phyloP scores from a whole-genome alignment of 2,329 filamentous ascomycete genomes.

The Penicillium sp. region DNA sequence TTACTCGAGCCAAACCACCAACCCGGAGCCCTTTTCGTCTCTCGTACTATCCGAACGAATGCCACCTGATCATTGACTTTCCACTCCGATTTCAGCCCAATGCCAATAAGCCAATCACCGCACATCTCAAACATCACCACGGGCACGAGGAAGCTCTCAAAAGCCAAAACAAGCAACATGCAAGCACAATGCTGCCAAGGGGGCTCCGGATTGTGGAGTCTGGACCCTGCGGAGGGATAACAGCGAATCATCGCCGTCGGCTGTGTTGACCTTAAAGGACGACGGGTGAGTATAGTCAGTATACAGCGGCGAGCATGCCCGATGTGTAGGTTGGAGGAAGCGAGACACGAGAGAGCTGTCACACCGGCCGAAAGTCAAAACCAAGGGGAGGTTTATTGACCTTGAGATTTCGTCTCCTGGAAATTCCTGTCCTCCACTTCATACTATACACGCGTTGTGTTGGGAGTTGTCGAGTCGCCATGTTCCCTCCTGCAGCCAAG shows the following conservation, averaged over 20 bases:
- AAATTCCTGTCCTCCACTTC: not conserved
- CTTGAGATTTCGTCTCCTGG: too few relatives aligned
- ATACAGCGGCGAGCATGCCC: not conserved
- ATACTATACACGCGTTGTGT: too few relatives aligned
- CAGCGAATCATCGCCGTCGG: not conserved
- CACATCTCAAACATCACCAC: not conserved
- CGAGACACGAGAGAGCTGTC: too few relatives aligned
- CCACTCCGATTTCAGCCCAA: not conserved
- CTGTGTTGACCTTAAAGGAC: not conserved
- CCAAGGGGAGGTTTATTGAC: too few relatives aligned
- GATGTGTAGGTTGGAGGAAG: not conserved
- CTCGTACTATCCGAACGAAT: not conserved
- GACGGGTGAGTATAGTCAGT: not conserved
- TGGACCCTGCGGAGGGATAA: not conserved
- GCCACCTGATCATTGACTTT: not conserved
- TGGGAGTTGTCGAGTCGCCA: not conserved
- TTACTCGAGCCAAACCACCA: too few relatives aligned
- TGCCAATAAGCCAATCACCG: not conserved
- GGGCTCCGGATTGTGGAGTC: not conserved
- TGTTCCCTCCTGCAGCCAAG: not conserved
- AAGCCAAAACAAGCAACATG: not conserved
- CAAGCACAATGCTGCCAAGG: not conserved
- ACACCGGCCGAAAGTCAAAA: too few relatives aligned
- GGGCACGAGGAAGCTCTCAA: not conserved
- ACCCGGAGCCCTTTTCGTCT: not conserved